Conservation (phyloP, 1,284 basidiomycete species). For the Leccinum solheimii region DNA sequence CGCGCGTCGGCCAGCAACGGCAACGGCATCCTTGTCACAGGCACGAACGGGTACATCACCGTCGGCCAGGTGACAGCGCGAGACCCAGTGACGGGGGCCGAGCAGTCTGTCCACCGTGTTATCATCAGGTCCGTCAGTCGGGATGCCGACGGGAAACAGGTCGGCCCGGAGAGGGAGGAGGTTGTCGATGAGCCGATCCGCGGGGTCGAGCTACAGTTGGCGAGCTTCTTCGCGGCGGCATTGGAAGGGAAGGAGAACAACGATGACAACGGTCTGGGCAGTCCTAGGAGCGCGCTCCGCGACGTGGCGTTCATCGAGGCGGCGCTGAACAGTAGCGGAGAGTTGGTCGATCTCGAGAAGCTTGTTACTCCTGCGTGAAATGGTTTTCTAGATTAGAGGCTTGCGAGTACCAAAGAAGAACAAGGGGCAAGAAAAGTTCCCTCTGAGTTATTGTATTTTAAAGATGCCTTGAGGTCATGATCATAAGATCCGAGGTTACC, state of each 20-base stretch:
- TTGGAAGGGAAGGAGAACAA: slow-evolving; percentile 44
- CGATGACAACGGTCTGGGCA: slow-evolving; percentile 41
- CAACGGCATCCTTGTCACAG: slow-evolving; percentile 52
- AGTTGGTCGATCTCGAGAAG: slow-evolving; percentile 55
- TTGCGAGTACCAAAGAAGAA: not conserved
- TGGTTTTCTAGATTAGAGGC: not conserved
- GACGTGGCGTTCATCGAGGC: slow-evolving; percentile 81
- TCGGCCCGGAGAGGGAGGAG: slow-evolving; percentile 50
- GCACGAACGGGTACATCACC: slow-evolving; percentile 59
- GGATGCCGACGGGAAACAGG: slow-evolving; percentile 41
- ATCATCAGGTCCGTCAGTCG: slow-evolving; percentile 43
- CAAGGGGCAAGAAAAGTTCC: not conserved
- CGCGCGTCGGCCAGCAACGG: slow-evolving; percentile 28
- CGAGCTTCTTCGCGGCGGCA: slow-evolving; percentile 56
- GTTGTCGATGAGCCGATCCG: slow-evolving; percentile 45
- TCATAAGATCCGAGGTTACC: no score
- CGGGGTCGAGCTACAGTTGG: slow-evolving; percentile 64
- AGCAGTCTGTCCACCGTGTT: slow-evolving; percentile 36
- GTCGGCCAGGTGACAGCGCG: slow-evolving; percentile 39
- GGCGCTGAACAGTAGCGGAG: slow-evolving; percentile 68
- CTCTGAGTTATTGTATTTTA: not conserved
- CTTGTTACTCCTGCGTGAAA: slow-evolving; percentile 26
- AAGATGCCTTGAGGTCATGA: not conserved
- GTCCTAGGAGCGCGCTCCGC: slow-evolving; percentile 57
- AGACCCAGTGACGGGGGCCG: slow-evolving; percentile 21